Base-by-base conservation (phyloP, 208 protist genomes). In the Porcisia deanei region DNA sequence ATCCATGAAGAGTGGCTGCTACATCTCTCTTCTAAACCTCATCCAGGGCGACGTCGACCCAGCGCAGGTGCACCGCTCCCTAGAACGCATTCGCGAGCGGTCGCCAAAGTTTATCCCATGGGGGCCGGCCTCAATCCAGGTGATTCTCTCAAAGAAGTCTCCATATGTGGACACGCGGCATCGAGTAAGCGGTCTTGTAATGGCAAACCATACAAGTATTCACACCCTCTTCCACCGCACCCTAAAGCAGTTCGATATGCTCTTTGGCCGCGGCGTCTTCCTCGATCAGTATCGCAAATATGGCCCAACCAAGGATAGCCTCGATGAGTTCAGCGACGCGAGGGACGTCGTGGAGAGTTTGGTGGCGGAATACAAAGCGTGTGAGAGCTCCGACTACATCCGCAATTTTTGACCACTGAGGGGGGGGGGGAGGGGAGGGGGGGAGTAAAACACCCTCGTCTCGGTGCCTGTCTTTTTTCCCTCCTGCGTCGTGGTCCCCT, bases 1-100 rank as follows among this genome's bases (percentile, higher is more conserved):
- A 22, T 91, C 89, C 1, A 96, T 94, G 83, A 94, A 97, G 79
- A 94, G 89, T 70, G 99, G 99, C 30, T 99, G 96, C 77, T 99
- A 99, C 83, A 96, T 99, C 34, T 99, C 98, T 16, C 91, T 99
- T 41, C 90, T 99, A 3, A 99, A 99, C 84, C 98, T 99, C 63
- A 99, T 99, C 77, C 99, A 99, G 80, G 99, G 99, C 58, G 98
- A 99, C 47, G 98, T 99, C 8, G 98, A 99, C 86, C 98, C 99
- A 0, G 97, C 95, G 5, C 96, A 99, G 89, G 97, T 99, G 70
- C 98, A 99, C 87, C 99, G 99, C 81, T 97, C 92, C n/a, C 91
- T 99, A 30, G 97, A 99, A 83, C 94, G 98, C 45, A 99, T 99
- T 60, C 91, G 97, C n/a, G 94, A 98, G 71, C 98, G 98, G 68